Conservation (phyloP, 2,329 filamentous ascomycete species). For the Myriosclerotinia duriaeana region DNA sequence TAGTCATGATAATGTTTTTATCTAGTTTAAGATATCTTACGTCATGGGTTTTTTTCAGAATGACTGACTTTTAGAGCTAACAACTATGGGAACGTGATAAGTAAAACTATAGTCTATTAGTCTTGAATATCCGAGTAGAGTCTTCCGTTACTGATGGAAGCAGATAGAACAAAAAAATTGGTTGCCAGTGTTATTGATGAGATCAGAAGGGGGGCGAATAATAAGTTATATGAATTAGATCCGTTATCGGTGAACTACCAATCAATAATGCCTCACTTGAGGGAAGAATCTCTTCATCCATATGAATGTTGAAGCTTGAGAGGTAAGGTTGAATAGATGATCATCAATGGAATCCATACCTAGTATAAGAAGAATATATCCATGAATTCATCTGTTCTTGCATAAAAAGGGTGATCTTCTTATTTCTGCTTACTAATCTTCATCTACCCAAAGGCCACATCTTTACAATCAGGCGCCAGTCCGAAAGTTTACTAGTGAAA, state of each 20-base stretch:
- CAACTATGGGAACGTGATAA: too few species aligned
- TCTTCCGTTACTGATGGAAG: too few species aligned
- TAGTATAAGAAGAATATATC: too few species aligned
- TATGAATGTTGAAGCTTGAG: not conserved
- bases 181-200: too few species aligned
- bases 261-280: too few species aligned
- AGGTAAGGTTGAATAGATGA: not conserved
- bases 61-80: too few species aligned
- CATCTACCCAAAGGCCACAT: slow-evolving; percentile 31
- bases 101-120: too few species aligned
- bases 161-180: not conserved
- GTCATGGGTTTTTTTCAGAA: too few species aligned
- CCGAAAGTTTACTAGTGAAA: slow-evolving; percentile 31
- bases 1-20: not conserved
- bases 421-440: slow-evolving; percentile 18
- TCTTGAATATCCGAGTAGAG: too few species aligned
- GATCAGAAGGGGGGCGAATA: not conserved
- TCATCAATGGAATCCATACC: too few species aligned
- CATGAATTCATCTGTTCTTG: not conserved
- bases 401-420: slow-evolving; percentile 16
- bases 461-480: slow-evolving; percentile 24
- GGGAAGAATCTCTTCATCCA: not conserved
- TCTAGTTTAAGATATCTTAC: too few species aligned
- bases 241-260: not conserved
- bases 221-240: not conserved